Evolutionary conservation across 2,329 filamentous ascomycete species (phyloP), one percentile per base, ranked within the genome.

Genomic region (Curvularia sp.): DNA sequence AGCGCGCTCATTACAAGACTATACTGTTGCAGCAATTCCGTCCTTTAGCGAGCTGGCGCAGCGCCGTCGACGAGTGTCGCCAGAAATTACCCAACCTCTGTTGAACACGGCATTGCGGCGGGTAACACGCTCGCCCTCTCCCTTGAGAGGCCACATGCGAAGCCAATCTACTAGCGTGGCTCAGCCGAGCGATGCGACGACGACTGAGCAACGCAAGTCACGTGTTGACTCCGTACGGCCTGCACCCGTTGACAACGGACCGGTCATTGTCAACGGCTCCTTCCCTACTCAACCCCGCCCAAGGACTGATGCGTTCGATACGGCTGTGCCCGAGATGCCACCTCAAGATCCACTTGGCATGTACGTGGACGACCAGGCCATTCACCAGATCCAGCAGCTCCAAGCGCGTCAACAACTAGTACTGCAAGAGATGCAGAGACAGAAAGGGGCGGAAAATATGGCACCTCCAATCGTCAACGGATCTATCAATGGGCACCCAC

Each of bases 101-200:
- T 66, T 78, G 47, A 71, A 74, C 52, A 76, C 75, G 43, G 74
- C 74, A 2, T 55, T 75, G 52, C 65, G 72, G 38, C 72, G 74
- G 35, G 67, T 72, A 8, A 80, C 78, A 15, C 73, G 81, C 28
- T 83, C 81, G 18, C 81, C 81, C 18, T 83, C 81, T 3, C 81
- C 81, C 1, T 72, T 83, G 30, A 77, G 77, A 35, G 77, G 77
- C 5, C 78, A 81, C 53, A 62, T 77, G 49, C 72, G 79, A 46
- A 80, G 75, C 44, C 78, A 79, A 41, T 78, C 78, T 5, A 77
- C 68, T 7, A 68, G 67, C 30, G 58, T 70, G 4, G 42, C 66
- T 18, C 62, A 64, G 10, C 66, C 63, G 41, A 46, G 47, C 30
- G 47, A 58, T 10, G 42, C 60, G 8, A 49, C 38, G 8, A 53